Base-by-base conservation (phyloP, 352 stramenopile genomes). In the Globisporangium viniferum region DNA sequence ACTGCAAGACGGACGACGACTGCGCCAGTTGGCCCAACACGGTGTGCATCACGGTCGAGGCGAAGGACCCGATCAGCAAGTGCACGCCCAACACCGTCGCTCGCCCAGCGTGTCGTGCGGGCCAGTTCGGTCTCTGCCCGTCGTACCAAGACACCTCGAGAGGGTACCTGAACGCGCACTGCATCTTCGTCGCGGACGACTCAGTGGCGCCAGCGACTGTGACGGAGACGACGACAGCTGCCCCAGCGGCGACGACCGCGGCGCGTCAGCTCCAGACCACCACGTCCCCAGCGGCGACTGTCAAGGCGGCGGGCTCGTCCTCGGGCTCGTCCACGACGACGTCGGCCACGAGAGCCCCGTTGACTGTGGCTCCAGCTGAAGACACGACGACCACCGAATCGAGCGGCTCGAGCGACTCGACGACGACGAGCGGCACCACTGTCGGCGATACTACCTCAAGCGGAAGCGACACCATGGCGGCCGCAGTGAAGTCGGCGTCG, bases 121-220 rank as follows among this genome's bases (percentile, higher is more conserved):
- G 76, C 3, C 77, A 87, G 61, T 82, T 84, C 6, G 88, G 88
- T 9, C 66, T 94, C 12, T 95, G 88, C 55, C 88, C 88, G 59
- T 93, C 87, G n/a, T 95, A 86, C 71, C 88, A 95, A 65, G 84
- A 76, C 53, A 70, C 79, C 18, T 78, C 90, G 59, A 73, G 80
- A 49, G 84, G 82, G 36, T 94, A 90, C 72, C 59, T 95, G n/a
- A 94, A 95, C 64, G 81, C 84, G 27, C 88, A 95, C 63, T 95
- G 88, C 60, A 76, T 95, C 3, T 92, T 95, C 39, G 82, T 92
- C 29, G 83, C 85, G 15, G 80, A 92, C 70, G 79, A 93, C 62
- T 68, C 62, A 62, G 68, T 69, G 18, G 48, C 54, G 10, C 75
- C 72, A 22, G 15, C 77, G 22, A 67, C 53, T 6, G 55, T 33